Base-by-base conservation (phyloP, 768 basidiomycete species). In the Solioccasus polychromus region DNA sequence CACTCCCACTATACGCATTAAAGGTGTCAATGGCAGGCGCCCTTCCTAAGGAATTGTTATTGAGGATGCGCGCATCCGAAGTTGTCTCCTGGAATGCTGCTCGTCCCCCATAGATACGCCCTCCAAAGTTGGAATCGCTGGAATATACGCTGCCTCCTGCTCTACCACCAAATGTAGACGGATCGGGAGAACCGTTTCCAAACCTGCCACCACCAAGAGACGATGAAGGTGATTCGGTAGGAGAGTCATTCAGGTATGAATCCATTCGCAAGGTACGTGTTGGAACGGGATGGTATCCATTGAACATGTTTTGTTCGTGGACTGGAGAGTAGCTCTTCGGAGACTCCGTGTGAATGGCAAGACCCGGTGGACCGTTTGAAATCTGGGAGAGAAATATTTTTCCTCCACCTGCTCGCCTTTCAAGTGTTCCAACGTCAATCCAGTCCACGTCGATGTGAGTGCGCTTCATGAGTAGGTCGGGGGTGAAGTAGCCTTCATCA, bases 401-500 rank as follows among this genome's bases (percentile, higher is more conserved):
- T 35, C 72, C 76, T 67, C 55, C 72, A 4, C 36, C 72, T 59
- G 80, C 72, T 32, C 75, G 75, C 45, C 71, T 71, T 51, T 75
- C 69, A 42, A 88, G 70, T 38, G 77, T 78, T 42, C 75, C 78
- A 8, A 90, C 79, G 38, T 83, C 70, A 40, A 71, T 76, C 85
- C 85, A 91, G 11, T 82, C 77, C 11, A 59, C 56, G 60, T 91
- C 88, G 41, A 86, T 52, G 50, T 78, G 74, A n/a, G 78, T 80
- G 36, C 92, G 82, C 61, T 86, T 90, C 80, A 94, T 85, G 26
- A 88, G 80, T 20, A 97, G 75, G 51, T 90, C 84, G 22, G 82
- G 71, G 8, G 80, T 72, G 59, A 97, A 97, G 67, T 94, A 97
- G 14, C 89, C 88, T 57, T 87, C 88, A 40, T 90, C 82, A 61